Evolutionary conservation across 2,329 filamentous ascomycete genomes (phyloP).

Genomic region (Fusarium ramigenum): DNA sequence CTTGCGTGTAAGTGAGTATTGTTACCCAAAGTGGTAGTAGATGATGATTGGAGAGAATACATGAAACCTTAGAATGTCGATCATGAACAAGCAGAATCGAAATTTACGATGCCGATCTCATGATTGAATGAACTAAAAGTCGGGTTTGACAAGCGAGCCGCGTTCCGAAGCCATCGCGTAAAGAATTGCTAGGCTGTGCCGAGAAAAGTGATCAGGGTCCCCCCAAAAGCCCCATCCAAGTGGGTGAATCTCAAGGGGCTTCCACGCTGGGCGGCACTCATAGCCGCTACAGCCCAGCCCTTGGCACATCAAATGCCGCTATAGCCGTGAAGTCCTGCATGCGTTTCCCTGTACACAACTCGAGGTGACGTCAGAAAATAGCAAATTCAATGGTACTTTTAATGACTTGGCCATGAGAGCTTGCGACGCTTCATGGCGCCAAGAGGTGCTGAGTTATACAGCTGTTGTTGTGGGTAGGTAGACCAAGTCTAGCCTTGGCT

Average conservation of each 20-base stretch:
- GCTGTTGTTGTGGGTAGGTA: constrained; percentile 32
- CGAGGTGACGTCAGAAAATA: constrained; percentile 37
- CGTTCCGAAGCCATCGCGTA: constrained; percentile 26
- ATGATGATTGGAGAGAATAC: not conserved
- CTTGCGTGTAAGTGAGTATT: not conserved
- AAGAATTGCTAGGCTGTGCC: constrained; percentile 3
- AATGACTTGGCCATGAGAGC: constrained; percentile 27
- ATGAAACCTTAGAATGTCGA: not conserved
- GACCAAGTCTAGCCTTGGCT: constrained; percentile 8
- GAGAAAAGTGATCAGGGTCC: constrained; percentile 21
- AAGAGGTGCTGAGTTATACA: constrained; percentile 20
- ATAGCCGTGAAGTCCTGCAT: constrained; percentile 22
- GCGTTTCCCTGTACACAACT: constrained; percentile 6
- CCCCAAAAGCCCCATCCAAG: not conserved
- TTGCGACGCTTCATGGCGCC: constrained; percentile 34
- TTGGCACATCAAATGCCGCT: constrained; percentile 34
- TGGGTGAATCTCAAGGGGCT: constrained; percentile 1
- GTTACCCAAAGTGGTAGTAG: not conserved
- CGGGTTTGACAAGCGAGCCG: constrained; percentile 9
- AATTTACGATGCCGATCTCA: not conserved
- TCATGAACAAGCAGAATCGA: not conserved
- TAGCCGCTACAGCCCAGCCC: constrained; percentile 32
- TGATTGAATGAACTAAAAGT: not conserved
- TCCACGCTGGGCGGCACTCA: constrained; percentile 19
- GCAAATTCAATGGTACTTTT: constrained; percentile 2